Base-by-base conservation (phyloP, 1,284 basidiomycete species). In the Trichosporon ovoides region DNA sequence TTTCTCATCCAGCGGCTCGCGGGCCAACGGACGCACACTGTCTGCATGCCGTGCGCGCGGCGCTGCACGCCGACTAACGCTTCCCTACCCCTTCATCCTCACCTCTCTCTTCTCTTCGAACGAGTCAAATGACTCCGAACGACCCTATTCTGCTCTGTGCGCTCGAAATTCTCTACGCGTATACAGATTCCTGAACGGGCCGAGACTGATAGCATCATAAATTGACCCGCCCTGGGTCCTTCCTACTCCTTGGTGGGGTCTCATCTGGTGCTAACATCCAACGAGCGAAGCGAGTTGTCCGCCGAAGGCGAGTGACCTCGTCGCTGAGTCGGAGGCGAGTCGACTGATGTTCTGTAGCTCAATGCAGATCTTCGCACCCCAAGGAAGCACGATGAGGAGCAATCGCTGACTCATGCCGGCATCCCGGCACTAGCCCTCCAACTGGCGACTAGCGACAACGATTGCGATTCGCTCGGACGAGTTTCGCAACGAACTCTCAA, bases 121-220 rank as follows among this genome's bases (percentile, higher is more conserved):
- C 22, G n/a, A 16, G 22, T 52, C 37, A 36, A 35, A 38, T 14
- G 20, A 20, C 31, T 11, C 18, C 24, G 28, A 18, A 66, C 59
- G 71, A 67, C 71, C 66, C 67, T 66, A 70, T 73, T 68, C 67
- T 62, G 68, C 66, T 54, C 43, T 48, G 43, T 48, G 22, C 43
- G 43, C 43, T 48, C 5, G 4, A 10, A 28, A n/a, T 9, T 24
- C 19, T 40, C 34, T 48, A 53, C 66, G 69, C 66, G 66, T 64
- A 64, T 38, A 34, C 55, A 51, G 72, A 66, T 74, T 73, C 72
- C 72, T 73, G 72, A 74, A 73, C 67, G 69, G 70, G 72, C 71
- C 72, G 36, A 74, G 58, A 74, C 19, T 54, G 60, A 70, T 33
- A 7, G 59, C 55, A 38, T 57, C 52, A 52, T 46, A 61, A 64